These are phyloP conservation scores for Termitomyces sp. DNA, from an alignment of 768 basidiomycete genomes.

Conservation along the genomic window DNA sequence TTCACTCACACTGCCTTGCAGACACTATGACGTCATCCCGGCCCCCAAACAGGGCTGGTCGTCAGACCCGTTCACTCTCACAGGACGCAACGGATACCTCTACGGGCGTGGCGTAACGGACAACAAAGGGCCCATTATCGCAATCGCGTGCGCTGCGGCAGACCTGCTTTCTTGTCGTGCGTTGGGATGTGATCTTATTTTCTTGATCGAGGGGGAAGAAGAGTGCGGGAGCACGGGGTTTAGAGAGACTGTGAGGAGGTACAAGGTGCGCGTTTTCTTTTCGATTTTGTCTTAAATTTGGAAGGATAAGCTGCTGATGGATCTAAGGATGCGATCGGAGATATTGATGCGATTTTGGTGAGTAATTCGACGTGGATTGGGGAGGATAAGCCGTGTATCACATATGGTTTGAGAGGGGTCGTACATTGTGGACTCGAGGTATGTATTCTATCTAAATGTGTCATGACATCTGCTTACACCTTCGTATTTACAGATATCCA, in stretches of 20 bases:
- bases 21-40: slow-evolving; percentile 96
- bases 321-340: slow-evolving; percentile 68
- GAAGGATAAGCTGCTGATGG: background rate
- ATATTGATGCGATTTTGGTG: slow-evolving; percentile 84
- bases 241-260: slow-evolving; percentile 59
- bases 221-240: slow-evolving; percentile 93
- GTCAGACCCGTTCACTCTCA: slow-evolving; percentile 77
- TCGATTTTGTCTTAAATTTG: background rate
- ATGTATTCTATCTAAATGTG: background rate
- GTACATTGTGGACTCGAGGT: slow-evolving; percentile 82
- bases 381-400: slow-evolving; percentile 87
- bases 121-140: slow-evolving; percentile 93
- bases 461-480: background rate
- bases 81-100: slow-evolving; percentile 81
- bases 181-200: slow-evolving; percentile 81
- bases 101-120: slow-evolving; percentile 92
- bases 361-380: slow-evolving; percentile 98
- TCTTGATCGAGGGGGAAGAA: slow-evolving; percentile 95
- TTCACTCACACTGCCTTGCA: slow-evolving; percentile 18
- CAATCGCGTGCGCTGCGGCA: slow-evolving; percentile 85
- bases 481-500: slow-evolving; percentile 47
- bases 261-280: slow-evolving; percentile 49
- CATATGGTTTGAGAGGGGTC: slow-evolving; percentile 92
- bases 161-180: slow-evolving; percentile 66
- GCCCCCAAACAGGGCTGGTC: slow-evolving; percentile 73